These are phyloP conservation scores for Cercospora sesami DNA, from an alignment of 2,329 filamentous ascomycete species.

Conservation along the genomic window DNA sequence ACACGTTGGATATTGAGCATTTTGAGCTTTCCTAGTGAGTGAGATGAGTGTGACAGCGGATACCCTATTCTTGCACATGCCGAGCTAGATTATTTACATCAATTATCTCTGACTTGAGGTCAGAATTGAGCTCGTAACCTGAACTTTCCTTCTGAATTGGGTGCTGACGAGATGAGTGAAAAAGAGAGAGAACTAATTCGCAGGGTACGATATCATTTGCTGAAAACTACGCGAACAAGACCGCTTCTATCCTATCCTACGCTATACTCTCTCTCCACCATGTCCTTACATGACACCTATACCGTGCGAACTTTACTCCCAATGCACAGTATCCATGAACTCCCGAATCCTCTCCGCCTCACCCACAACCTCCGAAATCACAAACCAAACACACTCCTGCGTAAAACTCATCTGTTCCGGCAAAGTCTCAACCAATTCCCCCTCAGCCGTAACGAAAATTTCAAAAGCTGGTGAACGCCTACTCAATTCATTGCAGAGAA, in stretches of 20 bases:
- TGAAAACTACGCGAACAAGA: not conserved
- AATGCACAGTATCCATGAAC: not conserved
- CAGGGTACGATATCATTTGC: not conserved
- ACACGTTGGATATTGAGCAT: not conserved
- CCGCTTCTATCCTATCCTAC: not conserved
- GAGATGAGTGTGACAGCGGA: constrained; percentile 4
- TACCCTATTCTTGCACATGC: constrained; percentile 15
- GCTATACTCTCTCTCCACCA: not conserved
- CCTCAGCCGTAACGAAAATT: not conserved
- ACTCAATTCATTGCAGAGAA: not conserved
- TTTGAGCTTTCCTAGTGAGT: not conserved
- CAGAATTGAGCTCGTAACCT: not conserved
- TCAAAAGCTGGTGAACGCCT: not conserved
- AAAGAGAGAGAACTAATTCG: not conserved
- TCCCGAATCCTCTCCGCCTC: not conserved
- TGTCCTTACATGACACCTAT: not conserved
- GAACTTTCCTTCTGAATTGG: not conserved
- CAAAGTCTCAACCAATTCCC: not conserved
- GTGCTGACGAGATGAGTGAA: not conserved
- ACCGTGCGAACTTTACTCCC: not conserved
- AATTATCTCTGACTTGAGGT: not conserved
- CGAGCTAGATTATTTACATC: not conserved
- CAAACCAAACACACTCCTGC: not conserved
- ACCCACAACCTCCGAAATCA: not conserved
- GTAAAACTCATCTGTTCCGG: not conserved